phyloP scores from a whole-genome alignment of 495 filamentous ascomycete genomes.

The Podospora anserina region DNA sequence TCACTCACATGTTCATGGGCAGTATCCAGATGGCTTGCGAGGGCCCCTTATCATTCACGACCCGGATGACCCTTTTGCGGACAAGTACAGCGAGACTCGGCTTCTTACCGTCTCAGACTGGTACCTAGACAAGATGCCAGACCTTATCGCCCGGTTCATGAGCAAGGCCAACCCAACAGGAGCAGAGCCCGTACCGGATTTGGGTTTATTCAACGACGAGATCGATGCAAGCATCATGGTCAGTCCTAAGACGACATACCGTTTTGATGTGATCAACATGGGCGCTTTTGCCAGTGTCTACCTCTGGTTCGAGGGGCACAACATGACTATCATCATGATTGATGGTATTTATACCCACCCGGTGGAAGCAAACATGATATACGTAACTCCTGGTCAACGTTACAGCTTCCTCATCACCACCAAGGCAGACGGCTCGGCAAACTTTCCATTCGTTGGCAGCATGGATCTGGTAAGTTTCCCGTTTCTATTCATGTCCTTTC shows the following conservation, averaged over 20 bases:
- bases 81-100: slow-evolving; percentile 64
- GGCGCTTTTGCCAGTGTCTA: slow-evolving; percentile 66
- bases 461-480: slow-evolving; percentile 54
- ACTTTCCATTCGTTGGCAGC: slow-evolving; percentile 64
- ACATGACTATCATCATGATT: slow-evolving; percentile 56
- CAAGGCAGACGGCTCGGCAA: slow-evolving; percentile 59
- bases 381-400: slow-evolving; percentile 66
- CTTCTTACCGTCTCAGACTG: slow-evolving; percentile 66
- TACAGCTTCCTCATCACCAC: slow-evolving; percentile 66
- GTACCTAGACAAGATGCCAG: slow-evolving; percentile 60
- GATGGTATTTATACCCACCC: slow-evolving; percentile 59
- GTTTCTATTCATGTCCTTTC: neutral
- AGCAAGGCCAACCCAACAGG: slow-evolving; percentile 57
- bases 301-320: slow-evolving; percentile 73
- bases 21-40: slow-evolving; percentile 74
- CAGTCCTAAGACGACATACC: slow-evolving; percentile 71
- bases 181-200: slow-evolving; percentile 63
- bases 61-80: slow-evolving; percentile 55
- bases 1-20: slow-evolving; percentile 65
- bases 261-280: slow-evolving; percentile 72
- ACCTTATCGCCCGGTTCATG: slow-evolving; percentile 55
- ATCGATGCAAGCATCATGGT: slow-evolving; percentile 51
- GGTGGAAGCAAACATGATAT: slow-evolving; percentile 58
- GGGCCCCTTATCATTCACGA: slow-evolving; percentile 72
- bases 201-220: slow-evolving; percentile 68